These are phyloP conservation scores for Incumbomyces delicatus DNA, from an alignment of 2,329 filamentous ascomycete species.

Conservation along the genomic window DNA sequence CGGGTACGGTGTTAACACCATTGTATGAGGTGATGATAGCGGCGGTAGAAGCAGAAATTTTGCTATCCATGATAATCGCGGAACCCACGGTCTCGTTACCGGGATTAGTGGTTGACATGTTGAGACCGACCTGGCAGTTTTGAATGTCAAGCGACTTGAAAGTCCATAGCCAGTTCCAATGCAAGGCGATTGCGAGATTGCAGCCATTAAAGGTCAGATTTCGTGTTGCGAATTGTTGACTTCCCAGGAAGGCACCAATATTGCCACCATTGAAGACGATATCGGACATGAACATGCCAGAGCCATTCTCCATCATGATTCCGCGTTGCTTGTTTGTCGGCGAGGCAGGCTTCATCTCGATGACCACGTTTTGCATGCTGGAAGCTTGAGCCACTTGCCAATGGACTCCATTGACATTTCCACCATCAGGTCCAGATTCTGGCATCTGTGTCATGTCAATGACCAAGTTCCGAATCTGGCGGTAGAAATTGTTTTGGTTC, in stretches of 20 bases:
- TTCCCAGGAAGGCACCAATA: conserved; percentile 69
- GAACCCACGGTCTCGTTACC: conserved; percentile 73
- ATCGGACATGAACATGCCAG: conserved; percentile 74
- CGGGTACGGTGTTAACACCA: conserved; percentile 44
- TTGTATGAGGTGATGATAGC: conserved; percentile 70
- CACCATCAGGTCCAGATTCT: conserved; percentile 16
- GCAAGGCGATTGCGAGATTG: conserved; percentile 76
- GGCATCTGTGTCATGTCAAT: conserved; percentile 64
- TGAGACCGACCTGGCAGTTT: conserved; percentile 63
- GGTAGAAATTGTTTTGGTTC: conserved; percentile 77
- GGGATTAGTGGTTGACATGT: conserved; percentile 56
- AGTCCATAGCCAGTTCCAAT: conserved; percentile 86
- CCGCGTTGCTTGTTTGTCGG: conserved; percentile 62
- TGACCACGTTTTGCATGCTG: conserved; percentile 68
- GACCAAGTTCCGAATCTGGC: conserved; percentile 70
- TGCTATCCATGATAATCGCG: conserved; percentile 71
- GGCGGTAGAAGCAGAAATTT: conserved; percentile 62
- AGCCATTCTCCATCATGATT: conserved; percentile 74
- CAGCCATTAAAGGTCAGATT: conserved; percentile 75
- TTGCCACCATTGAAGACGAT: conserved; percentile 74
- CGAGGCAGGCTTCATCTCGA: conserved; percentile 64
- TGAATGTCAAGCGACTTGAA: conserved; percentile 68
- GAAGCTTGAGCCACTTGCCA: conserved; percentile 82
- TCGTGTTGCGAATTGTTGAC: conserved; percentile 78
- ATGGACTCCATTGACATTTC: conserved; percentile 61